phyloP scores from a whole-genome alignment of 2,329 filamentous ascomycete species.

The Cladorrhinum sp. region DNA sequence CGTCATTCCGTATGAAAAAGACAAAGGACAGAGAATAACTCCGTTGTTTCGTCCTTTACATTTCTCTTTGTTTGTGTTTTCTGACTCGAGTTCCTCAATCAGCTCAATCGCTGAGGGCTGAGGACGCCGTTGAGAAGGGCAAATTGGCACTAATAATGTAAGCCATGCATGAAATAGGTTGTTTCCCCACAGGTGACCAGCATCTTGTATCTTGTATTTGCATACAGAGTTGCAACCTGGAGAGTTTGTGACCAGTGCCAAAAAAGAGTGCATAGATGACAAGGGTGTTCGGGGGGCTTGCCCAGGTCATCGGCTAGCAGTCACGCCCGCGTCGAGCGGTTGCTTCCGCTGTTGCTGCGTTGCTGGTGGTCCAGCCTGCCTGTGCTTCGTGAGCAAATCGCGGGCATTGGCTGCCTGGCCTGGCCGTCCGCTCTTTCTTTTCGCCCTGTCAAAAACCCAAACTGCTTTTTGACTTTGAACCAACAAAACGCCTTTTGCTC shows the following conservation, averaged over 20 bases:
- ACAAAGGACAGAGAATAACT: constrained; percentile 4
- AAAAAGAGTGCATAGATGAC: not conserved
- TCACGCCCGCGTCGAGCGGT: constrained; percentile 15
- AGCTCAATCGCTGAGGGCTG: not conserved
- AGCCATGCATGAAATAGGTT: not conserved
- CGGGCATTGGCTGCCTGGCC: constrained; percentile 16
- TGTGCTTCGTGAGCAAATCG: constrained; percentile 19
- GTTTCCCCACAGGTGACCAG: constrained; percentile 4
- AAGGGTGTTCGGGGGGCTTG: constrained; percentile 3
- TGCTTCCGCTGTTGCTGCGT: constrained; percentile 1
- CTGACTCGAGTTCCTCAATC: not conserved
- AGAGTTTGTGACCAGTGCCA: not conserved
- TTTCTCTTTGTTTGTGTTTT: not conserved
- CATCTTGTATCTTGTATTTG: not conserved
- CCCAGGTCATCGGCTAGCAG: constrained; percentile 17
- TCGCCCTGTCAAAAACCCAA: constrained; percentile 5
- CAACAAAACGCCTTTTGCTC: constrained; percentile 6
- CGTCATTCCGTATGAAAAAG: constrained; percentile 1
- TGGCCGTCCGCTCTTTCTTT: constrained; percentile 13
- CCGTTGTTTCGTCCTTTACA: not conserved
- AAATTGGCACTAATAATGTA: not conserved
- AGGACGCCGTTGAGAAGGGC: not conserved
- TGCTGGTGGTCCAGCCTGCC: not conserved
- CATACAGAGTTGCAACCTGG: not conserved
- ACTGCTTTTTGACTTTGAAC: constrained; percentile 1